Base-by-base conservation (phyloP, 2,329 filamentous ascomycete species). In the Phyllosticta ampelicida region DNA sequence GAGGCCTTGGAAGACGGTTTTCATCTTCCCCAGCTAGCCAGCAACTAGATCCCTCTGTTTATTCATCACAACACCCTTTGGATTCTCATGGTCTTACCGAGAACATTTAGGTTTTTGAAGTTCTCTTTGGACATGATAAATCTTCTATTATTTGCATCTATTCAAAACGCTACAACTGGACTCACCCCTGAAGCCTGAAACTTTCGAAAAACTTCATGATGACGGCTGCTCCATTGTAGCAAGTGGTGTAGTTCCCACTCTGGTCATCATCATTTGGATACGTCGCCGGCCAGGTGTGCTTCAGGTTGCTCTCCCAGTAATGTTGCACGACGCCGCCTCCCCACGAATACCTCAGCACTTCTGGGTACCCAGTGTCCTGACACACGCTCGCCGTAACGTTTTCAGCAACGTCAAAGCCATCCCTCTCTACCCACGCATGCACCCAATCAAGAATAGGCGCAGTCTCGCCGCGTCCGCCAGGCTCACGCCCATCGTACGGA, bases 221-320 rank as follows among this genome's bases (percentile, higher is more conserved):
- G 9, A 69, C 64, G n/a, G 56, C 62, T 36, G 70, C 70, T 2
- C 66, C 68, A 50, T 67, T 66, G 20, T 61, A 48, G 44, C 69
- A 71, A 20, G 67, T 71, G 58, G 67, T 61, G 9, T 57, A 52
- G 0, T 60, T 60, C 2, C 63, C 67, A 52, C 49, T 51, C 49
- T 26, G 5, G 23, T 51, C 56, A 50, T 72, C 68, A 1, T 60
- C 62, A 53, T 71, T 70, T 2, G 63, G 51, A 26, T 63, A 65
- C 4, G 65, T 64, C 21, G 65, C 72, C 2, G 74, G 73, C 75
- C 74, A 77, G 50, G 71, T 68, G 60, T 77, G 74, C 8, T 65
- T 67, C n/a, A 74, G 36, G 5, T 72, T 70, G 10, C 64, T 67
- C 30, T 73, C 65, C 48, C 66, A 67, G 60, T 75, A 75, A 55